These are phyloP conservation scores for Alliaria petiolata DNA, from an alignment of 345 rosid genomes.

Conservation along the genomic window DNA sequence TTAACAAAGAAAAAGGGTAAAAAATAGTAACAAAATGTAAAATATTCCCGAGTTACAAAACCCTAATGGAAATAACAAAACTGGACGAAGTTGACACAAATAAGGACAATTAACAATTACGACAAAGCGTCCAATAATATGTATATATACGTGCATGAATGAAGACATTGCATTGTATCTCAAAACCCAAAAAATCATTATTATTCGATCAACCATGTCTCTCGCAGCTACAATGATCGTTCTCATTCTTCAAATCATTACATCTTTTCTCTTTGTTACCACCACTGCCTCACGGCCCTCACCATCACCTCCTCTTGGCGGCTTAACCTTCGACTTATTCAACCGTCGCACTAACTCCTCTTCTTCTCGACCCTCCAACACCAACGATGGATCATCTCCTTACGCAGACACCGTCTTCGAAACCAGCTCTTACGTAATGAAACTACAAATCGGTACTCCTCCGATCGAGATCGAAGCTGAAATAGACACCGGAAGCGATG, in stretches of 20 bases:
- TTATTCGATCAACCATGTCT: background rate
- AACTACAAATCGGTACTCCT: constrained; percentile 12
- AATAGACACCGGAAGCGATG: background rate
- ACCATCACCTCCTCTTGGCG: background rate
- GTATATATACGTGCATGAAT: background rate
- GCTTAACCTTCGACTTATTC: background rate
- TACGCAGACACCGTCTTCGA: background rate
- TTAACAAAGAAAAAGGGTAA: too few relatives aligned
- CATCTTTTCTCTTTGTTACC: background rate
- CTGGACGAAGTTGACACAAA: background rate
- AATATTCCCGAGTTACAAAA: background rate
- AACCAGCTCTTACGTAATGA: background rate
- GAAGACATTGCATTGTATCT: background rate
- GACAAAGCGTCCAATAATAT: background rate
- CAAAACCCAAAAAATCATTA: background rate
- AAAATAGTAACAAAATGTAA: too few relatives aligned
- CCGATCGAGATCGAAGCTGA: background rate
- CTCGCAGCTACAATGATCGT: background rate
- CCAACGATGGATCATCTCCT: background rate
- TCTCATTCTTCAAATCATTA: background rate
- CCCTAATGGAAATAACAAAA: background rate
- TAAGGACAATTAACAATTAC: background rate
- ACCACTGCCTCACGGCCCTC: background rate
- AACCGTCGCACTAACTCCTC: background rate
- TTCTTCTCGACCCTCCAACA: background rate